Base-by-base conservation (phyloP, 2,329 filamentous ascomycete species). In the Bisporella sp. region DNA sequence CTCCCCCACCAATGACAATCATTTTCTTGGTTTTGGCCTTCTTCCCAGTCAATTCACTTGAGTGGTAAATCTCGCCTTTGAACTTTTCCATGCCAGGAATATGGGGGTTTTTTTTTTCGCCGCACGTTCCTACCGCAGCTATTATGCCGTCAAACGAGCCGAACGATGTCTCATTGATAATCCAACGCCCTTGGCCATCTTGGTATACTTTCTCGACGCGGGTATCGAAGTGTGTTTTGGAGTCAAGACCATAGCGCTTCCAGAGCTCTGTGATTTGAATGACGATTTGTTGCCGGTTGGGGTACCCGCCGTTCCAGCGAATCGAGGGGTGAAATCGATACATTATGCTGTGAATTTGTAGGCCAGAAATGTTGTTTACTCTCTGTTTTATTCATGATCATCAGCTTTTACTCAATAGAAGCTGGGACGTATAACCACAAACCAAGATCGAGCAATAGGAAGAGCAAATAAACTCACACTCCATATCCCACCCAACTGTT, bases 291-390 rank as follows among this genome's bases (percentile, higher is more conserved):
- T 84, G 71, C 46, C 87, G 82, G 54, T 84, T 77, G 0, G 89
- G 89, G 62, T 95, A 95, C n/a, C 87, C 87, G 31, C 75, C 72
- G 33, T 78, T 72, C 82, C 87, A 95, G 54, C 78, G 74, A 1
- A 95, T 80, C 0, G 85, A 86, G 0, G 89, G 89, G 58, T 92
- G 87, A 65, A 95, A 95, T 28, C 89, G 80, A 66, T 92, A 95
- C 88, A 93, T 93, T 51, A 91, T 67, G 21, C 83, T 88, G 65
- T 95, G 87, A 28, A 95, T 91, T 62, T 93, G 88, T 1, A 95
- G 76, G 12, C 86, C 81, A 0, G 87, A 91, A 0, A 87, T 91
- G 47, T 86, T 87, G 70, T 93, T 92, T 40, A 93, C 87, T 66
- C 78, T 77, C 82, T 88, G 52, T 29, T 2, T 43, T 44, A 30